Conservation (phyloP, 768 basidiomycete genomes). For the Lentinus brumalis region DNA sequence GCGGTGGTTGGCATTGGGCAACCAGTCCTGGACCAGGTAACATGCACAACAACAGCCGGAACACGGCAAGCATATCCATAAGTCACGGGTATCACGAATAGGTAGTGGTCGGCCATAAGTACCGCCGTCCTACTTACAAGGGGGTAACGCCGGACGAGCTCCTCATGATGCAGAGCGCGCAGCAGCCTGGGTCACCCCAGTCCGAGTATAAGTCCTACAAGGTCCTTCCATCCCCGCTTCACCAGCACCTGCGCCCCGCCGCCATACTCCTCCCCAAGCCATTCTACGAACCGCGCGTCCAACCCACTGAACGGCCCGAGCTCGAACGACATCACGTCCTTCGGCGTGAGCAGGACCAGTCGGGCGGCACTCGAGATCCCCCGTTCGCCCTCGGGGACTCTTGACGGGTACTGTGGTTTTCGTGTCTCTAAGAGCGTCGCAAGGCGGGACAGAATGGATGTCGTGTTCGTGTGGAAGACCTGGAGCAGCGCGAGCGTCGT, state of each 20-base stretch:
- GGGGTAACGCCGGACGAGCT: background rate
- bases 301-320: conserved; percentile 71
- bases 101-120: background rate
- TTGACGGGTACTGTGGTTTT: conserved; percentile 65
- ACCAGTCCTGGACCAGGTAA: conserved; percentile 13
- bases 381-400: conserved; percentile 49
- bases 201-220: conserved; percentile 46
- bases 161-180: background rate
- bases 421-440: conserved; percentile 50
- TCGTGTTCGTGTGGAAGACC: conserved; percentile 53
- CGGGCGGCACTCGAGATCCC: conserved; percentile 12
- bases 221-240: conserved; percentile 49
- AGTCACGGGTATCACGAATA: background rate
- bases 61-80: background rate
- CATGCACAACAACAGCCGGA: too few relatives aligned
- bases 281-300: conserved; percentile 77
- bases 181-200: conserved; percentile 32
- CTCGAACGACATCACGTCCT: conserved; percentile 68
- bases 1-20: too few relatives aligned
- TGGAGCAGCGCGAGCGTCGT: conserved; percentile 65
- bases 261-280: conserved; percentile 71
- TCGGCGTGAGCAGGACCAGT: conserved; percentile 53
- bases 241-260: conserved; percentile 43
- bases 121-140: background rate
- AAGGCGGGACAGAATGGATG: conserved; percentile 33